A percentile compares a stretch with the other conserved stretches of the same genome.
These are phyloP conservation scores for Salvia sclarea DNA, from an alignment of 305 asterid species.

Conservation along the genomic window DNA sequence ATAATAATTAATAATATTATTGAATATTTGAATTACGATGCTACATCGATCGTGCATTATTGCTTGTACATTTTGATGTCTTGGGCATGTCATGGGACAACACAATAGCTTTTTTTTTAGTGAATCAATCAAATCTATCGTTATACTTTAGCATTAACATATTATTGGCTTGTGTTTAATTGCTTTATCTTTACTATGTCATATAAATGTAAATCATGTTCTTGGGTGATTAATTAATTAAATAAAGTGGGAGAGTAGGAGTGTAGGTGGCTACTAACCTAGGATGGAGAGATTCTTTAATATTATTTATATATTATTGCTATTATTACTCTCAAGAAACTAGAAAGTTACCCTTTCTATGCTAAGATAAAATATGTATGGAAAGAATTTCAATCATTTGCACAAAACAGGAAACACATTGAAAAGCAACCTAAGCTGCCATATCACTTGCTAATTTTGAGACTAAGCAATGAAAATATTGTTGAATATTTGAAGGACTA, in stretches of 20 bases:
- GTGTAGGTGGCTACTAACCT: background rate
- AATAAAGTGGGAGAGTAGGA: no score
- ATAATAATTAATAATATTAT: background rate
- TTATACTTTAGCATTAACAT: background rate
- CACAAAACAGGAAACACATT: background rate
- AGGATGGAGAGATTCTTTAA: background rate
- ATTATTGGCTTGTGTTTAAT: background rate
- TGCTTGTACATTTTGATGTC: constrained; percentile 32
- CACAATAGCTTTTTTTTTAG: background rate
- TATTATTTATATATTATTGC: no score
- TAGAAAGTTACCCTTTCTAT: background rate
- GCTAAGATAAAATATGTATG: background rate
- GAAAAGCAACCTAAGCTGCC: no score
- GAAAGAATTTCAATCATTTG: constrained; percentile 2
- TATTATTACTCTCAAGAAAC: background rate
- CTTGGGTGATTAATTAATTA: background rate
- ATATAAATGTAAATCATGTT: background rate
- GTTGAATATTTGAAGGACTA: no score
- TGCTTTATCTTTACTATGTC: background rate
- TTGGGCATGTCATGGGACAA: constrained; percentile 18
- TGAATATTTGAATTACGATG: constrained; percentile 14
- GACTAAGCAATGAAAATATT: no score
- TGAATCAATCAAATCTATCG: constrained; percentile 23
- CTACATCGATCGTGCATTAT: constrained; percentile 30
- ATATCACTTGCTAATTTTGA: background rate